phyloP scores from a whole-genome alignment of 805 yeast genomes.

The Spathaspora hagerdaliae region DNA sequence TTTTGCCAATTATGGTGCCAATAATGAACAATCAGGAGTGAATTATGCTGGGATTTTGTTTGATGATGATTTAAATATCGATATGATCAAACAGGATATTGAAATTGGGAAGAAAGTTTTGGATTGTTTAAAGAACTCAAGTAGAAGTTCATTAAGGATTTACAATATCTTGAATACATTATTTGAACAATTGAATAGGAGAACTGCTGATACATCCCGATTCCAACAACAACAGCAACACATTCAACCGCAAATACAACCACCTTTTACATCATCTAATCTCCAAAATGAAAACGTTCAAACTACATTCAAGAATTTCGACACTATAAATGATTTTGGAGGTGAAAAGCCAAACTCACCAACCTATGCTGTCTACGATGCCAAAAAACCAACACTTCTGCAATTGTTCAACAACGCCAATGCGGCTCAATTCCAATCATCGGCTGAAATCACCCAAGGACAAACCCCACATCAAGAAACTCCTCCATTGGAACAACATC shows the following conservation, averaged over 20 bases:
- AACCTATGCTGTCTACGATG: not conserved
- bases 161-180: slow-evolving; percentile 75
- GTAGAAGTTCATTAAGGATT: slow-evolving; percentile 76
- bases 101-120: slow-evolving; percentile 76
- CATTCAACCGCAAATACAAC: slow-evolving; percentile 3
- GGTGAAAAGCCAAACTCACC: not conserved
- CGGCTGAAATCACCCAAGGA: slow-evolving; percentile 1
- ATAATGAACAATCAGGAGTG: slow-evolving; percentile 24
- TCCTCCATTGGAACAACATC: slow-evolving; percentile 3
- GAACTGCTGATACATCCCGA: slow-evolving; percentile 51
- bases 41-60: slow-evolving; percentile 43
- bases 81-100: slow-evolving; percentile 71
- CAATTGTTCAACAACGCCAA: slow-evolving; percentile 7
- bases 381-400: not conserved
- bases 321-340: slow-evolving; percentile 22
- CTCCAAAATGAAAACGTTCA: slow-evolving; percentile 16
- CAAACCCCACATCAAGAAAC: not conserved
- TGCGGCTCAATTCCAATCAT: slow-evolving; percentile 7
- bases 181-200: slow-evolving; percentile 72
- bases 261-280: slow-evolving; percentile 1
- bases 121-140: slow-evolving; percentile 64
- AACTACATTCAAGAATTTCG: slow-evolving; percentile 24
- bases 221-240: slow-evolving; percentile 3
- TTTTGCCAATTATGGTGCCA: slow-evolving; percentile 42
- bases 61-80: slow-evolving; percentile 43